A percentile compares a stretch with the other conserved stretches of the same genome.
phyloP scores from a whole-genome alignment of 495 filamentous ascomycete species.

The Staphylotrichum tortipilum region DNA sequence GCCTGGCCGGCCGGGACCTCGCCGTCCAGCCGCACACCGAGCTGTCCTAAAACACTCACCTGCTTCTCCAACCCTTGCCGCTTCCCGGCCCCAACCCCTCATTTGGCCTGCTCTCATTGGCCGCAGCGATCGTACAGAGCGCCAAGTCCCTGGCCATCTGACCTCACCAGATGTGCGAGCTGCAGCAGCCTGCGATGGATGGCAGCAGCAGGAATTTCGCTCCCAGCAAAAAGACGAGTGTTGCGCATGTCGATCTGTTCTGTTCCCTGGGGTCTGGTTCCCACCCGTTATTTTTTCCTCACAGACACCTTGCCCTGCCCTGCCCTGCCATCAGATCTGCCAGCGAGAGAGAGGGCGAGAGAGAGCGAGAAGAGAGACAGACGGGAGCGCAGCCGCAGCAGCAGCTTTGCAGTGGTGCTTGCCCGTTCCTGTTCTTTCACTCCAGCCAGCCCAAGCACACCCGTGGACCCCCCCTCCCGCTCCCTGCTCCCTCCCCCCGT shows the following conservation, averaged over 20 bases:
- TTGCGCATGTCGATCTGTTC: not conserved
- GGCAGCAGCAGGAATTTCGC: conserved; percentile 3
- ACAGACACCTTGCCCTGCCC: too few species aligned
- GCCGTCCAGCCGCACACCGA: conserved; percentile 14
- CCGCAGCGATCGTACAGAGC: conserved; percentile 21
- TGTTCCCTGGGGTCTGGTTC: not conserved
- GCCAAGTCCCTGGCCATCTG: conserved; percentile 29
- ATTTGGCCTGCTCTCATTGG: conserved; percentile 24
- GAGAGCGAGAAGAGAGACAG: too few species aligned
- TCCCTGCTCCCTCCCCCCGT: too few species aligned
- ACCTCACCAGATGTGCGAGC: conserved; percentile 28
- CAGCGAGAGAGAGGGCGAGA: too few species aligned
- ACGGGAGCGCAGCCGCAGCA: too few species aligned
- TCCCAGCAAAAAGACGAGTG: not conserved
- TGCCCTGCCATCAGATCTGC: too few species aligned
- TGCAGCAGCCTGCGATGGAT: conserved; percentile 17
- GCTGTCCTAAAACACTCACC: conserved; percentile 22
- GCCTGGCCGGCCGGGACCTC: not conserved
- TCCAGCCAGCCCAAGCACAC: not conserved
- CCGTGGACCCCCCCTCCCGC: too few species aligned
- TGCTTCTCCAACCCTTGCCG: conserved; percentile 20
- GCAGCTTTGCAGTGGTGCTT: not conserved
- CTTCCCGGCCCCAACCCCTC: conserved; percentile 23
- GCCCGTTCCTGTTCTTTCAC: not conserved
- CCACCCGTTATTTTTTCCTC: not conserved